Evolutionary conservation across 1,284 basidiomycete genomes (phyloP), one percentile per base, ranked within the genome.

Genomic region (Caloboletus firmus): DNA sequence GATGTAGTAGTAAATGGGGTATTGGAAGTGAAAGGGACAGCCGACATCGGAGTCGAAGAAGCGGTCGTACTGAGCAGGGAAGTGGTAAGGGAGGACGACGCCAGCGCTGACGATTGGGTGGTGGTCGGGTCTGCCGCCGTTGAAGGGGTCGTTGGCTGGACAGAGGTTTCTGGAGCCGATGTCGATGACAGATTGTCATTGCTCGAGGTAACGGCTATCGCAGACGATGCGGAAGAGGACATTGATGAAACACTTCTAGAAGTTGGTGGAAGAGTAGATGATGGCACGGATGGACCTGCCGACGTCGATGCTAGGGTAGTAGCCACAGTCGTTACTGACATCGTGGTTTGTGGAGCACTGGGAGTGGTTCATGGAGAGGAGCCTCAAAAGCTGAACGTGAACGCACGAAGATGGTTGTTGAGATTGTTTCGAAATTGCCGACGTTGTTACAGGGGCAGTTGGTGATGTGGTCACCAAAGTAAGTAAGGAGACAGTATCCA

Each of bases 361-460:
- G 26, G 49, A 43, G 49, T 37, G 28, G 45, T 55, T 70, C 53
- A 58, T 54, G 53, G 41, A 49, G 28, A 58, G 22, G 32, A 43
- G 42, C 31, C 22, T 47, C 35, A 31, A 37, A 56, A 49, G 41
- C 32, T 49, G 34, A 40, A 51, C 34, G 18, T 48, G 35, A 37
- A 71, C 69, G 65, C 51, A 70, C 69, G 55, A 55, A 46, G 58
- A 55, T 43, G 55, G 30, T 30, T 51, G 48, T 31, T 50, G 53
- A 39, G 59, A 46, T 31, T 58, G 54, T 34, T 49, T 11, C 18
- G 56, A 56, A 45, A 30, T 49, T 41, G 58, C 28, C 13, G 56
- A 54, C 17, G 49, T 54, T 30, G 61, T 39, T 45, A 51, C 42
- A 49, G 51, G 30, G 51, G 35, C 45, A 44, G 52, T 51, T 11